Base-by-base conservation (phyloP, 768 basidiomycete genomes). In the Termitomyces sp. region DNA sequence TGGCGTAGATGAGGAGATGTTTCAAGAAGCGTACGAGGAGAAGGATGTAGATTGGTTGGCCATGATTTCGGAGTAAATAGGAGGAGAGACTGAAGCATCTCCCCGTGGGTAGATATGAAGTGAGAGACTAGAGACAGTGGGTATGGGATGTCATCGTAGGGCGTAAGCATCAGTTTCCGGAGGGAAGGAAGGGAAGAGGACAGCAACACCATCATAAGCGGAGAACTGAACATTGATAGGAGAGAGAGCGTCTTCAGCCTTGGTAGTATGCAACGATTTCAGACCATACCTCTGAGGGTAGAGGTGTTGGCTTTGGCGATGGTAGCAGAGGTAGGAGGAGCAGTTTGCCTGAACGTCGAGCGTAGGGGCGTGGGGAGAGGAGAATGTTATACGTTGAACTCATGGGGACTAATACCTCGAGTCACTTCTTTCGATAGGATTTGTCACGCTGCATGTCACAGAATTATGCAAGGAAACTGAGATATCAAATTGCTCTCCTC, bases 251-350 rank as follows among this genome's bases (percentile, higher is more conserved):
- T 82, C 51, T 79, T 82, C 18, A 94, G 77, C 56, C 74, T 78
- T 10, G 78, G 79, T 4, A 93, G 66, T 72, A 74, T 33, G 72
- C 68, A 54, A 92, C 77, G 52, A 93, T 83, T 40, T 77, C 78
- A 6, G 78, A 73, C 91, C 91, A 92, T 61, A 92, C 68, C 73
- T 92, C 91, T 4, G 74, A 71, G 1, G 91, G 91, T 18, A 93
- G 75, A 32, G 82, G 73, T 61, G 79, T 82, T 50, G 78, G 77
- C 28, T 77, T 79, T 44, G 72, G 77, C 5, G 77, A 69, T 13
- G 88, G 89, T 13, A 91, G 77, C 18, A 93, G 77, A 16, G 89
- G 89, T 0, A 92, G 71, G 13, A 93, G 78, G 14, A 88, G 70
- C 32, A 92, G 76, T 33, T 77, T 76, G 49, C 88, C 86, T 16